Evolutionary conservation across 441 rosid species (phyloP), one percentile per base, ranked within the genome.

Genomic region (Gossypium gossypioides): DNA sequence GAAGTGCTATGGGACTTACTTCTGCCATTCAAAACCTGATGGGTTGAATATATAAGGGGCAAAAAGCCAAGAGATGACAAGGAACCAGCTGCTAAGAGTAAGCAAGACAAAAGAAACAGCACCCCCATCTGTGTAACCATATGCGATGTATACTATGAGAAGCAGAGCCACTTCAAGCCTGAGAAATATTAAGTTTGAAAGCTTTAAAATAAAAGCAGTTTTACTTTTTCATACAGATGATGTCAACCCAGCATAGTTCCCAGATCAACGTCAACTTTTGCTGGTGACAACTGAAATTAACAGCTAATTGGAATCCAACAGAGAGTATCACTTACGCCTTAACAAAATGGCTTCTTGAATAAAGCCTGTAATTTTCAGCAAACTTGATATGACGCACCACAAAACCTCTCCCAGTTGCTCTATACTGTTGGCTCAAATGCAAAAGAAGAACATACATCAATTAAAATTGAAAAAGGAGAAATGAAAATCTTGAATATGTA

Each of bases 1-100:
- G 9, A 51, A 51, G 60, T 9, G 60, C 46, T 16, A 29, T 25
- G 69, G 3, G 65, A 78, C 97, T 85, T 77, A 94, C 98, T 94
- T 94, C 81, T 89, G 98, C 98, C 98, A 94, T 79, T 94, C 98
- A 65, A 94, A 94, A 75, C 98, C 98, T 0, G 98, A 94, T 16
- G 97, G 97, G 74, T 94, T 94, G 79, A 94, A 94, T 81, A 91
- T 91, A 78, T 94, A 94, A 13, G 98, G 97, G 70, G 98, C 98
- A 82, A 94, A 94, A 69, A 94, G 86, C 98, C 98, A 94, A 24
- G 97, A 94, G 73, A 94, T 83, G 73, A 94, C 98, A 72, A 94
- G 95, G 83, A 94, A 91, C 97, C 97, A 94, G 76, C 97, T 89
- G 83, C 98, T 94, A 68, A 94, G 71, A 40, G 98, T 94, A 57